A percentile compares a stretch with the other conserved stretches of the same genome.
Conservation (phyloP, 2,329 filamentous ascomycete genomes). For the Catunica adiposa region DNA sequence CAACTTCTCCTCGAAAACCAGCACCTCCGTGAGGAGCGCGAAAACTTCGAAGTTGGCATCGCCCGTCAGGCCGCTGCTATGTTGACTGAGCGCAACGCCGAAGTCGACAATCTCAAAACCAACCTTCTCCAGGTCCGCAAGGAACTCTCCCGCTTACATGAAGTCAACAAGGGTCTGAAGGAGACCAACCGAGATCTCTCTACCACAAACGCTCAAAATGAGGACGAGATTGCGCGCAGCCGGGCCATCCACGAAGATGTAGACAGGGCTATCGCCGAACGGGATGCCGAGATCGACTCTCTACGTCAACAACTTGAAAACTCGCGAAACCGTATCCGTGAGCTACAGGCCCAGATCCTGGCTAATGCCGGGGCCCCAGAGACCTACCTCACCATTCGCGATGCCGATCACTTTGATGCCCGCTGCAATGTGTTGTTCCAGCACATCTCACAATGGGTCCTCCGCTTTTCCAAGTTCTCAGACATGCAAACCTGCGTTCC, state of each 20-base stretch:
- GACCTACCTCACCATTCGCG: slow-evolving; percentile 60
- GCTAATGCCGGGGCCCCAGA: slow-evolving; percentile 24
- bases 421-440: slow-evolving; percentile 90
- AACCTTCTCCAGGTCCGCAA: slow-evolving; percentile 66
- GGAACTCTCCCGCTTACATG: slow-evolving; percentile 63
- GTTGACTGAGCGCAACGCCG: slow-evolving; percentile 65
- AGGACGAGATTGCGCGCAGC: slow-evolving; percentile 52
- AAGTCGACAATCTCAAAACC: slow-evolving; percentile 68
- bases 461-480: slow-evolving; percentile 95
- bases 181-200: slow-evolving; percentile 64
- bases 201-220: slow-evolving; percentile 48
- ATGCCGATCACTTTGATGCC: slow-evolving; percentile 90
- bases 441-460: slow-evolving; percentile 92
- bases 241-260: slow-evolving; percentile 42
- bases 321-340: slow-evolving; percentile 46
- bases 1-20: slow-evolving; percentile 75
- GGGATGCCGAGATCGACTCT: slow-evolving; percentile 66
- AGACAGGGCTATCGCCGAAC: slow-evolving; percentile 52
- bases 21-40: slow-evolving; percentile 54
- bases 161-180: slow-evolving; percentile 66
- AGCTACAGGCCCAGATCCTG: slow-evolving; percentile 37
- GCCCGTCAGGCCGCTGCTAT: slow-evolving; percentile 50
- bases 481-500: slow-evolving; percentile 76
- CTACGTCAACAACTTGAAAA: slow-evolving; percentile 63
- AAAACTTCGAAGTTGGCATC: slow-evolving; percentile 49